phyloP scores from a whole-genome alignment of 2,329 filamentous ascomycete species.

The Hymenoscyphus fructigenus region DNA sequence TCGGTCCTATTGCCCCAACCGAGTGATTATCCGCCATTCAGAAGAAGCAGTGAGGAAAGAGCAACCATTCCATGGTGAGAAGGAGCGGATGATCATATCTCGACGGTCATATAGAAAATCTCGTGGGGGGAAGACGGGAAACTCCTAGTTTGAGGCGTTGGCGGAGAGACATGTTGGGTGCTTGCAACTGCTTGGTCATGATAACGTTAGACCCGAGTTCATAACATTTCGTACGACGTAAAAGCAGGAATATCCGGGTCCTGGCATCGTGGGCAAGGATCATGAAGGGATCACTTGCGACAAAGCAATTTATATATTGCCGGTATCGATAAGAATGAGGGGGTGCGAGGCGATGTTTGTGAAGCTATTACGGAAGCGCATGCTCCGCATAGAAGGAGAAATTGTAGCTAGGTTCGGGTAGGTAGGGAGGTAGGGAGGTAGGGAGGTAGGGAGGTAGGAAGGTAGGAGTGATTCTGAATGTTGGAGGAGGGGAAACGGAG shows the following conservation, averaged over 20 bases:
- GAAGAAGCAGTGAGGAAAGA: neutral
- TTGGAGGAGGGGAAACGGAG: neutral
- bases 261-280: neutral
- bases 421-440: neutral
- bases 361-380: conserved; percentile 1
- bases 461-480: neutral
- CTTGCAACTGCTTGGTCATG: neutral
- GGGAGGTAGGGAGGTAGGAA: neutral
- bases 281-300: conserved; percentile 3
- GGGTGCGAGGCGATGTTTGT: neutral
- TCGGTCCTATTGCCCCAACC: conserved; percentile 1
- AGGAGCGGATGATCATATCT: neutral
- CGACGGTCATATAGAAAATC: neutral
- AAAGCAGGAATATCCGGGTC: conserved; percentile 5
- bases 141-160: neutral
- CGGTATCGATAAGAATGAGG: conserved; percentile 1
- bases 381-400: conserved; percentile 7
- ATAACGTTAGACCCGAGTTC: neutral
- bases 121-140: neutral
- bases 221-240: neutral
- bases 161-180: neutral
- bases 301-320: conserved; percentile 4
- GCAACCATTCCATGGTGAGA: neutral
- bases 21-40: conserved; percentile 5
- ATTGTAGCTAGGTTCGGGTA: neutral